These are phyloP conservation scores for Spergularia bocconei DNA, from an alignment of 148 eudicot species.

Conservation along the genomic window DNA sequence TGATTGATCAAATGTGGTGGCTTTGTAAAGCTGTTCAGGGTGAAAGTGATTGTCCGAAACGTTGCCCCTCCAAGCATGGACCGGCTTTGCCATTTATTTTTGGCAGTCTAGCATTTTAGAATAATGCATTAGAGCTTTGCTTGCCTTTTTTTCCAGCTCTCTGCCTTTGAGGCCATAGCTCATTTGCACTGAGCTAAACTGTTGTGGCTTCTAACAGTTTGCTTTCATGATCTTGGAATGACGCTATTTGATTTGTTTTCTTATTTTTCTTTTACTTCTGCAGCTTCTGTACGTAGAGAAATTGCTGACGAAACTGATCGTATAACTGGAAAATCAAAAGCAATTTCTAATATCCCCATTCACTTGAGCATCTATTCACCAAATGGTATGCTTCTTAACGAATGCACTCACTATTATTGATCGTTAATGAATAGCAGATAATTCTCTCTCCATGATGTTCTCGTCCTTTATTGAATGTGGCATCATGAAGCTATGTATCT, in stretches of 20 bases:
- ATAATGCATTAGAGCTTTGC: neutral
- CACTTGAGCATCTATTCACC: conserved; percentile 97
- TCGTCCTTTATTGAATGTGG: neutral
- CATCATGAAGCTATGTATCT: neutral
- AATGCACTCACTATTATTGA: neutral
- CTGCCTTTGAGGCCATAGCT: neutral
- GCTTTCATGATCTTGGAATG: neutral
- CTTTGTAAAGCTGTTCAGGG: neutral
- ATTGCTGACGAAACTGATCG: conserved; percentile 97
- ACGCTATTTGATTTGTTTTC: neutral
- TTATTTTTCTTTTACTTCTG: conserved; percentile 16
- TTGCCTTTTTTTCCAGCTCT: neutral
- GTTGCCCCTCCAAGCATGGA: neutral
- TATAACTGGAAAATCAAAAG: conserved; percentile 83
- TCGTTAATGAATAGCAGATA: neutral
- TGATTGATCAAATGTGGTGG: neutral
- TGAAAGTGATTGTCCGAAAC: neutral
- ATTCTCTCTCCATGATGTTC: conserved; percentile 1
- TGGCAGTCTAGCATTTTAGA: neutral
- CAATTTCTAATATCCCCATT: conserved; percentile 91
- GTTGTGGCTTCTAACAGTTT: neutral
- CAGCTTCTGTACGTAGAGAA: conserved; percentile 95
- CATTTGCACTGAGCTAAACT: neutral
- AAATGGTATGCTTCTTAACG: conserved; percentile 53
- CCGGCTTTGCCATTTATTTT: neutral